A percentile compares a stretch with the other conserved stretches of the same genome.
phyloP scores from a whole-genome alignment of 345 rosid genomes.

The Brassica carinata region DNA sequence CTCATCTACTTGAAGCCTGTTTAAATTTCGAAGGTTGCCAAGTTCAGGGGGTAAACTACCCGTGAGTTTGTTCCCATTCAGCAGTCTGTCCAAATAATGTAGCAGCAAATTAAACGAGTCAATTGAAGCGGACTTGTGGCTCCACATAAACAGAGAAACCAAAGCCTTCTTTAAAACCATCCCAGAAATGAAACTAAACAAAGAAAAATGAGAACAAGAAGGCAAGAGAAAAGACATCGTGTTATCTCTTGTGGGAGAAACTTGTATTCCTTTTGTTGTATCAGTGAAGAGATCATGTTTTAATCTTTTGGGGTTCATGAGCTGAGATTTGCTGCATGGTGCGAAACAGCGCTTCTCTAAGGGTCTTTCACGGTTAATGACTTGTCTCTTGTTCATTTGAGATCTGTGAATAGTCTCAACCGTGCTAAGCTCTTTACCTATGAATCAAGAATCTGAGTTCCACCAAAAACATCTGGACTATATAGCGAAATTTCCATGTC shows the following conservation, averaged over 20 bases:
- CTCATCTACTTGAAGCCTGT: slow-evolving; percentile 78
- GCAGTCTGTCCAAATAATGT: slow-evolving; percentile 56
- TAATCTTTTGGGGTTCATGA: too few species aligned
- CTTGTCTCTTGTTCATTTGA: too few species aligned
- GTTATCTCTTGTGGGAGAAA: neutral
- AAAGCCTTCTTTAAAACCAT: slow-evolving; percentile 1
- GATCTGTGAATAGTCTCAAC: too few species aligned
- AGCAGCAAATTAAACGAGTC: slow-evolving; percentile 2
- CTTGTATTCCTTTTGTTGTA: too few species aligned
- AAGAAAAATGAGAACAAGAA: neutral
- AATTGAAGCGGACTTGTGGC: neutral
- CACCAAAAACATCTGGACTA: too few species aligned
- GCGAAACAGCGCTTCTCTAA: too few species aligned
- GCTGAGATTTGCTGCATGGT: too few species aligned
- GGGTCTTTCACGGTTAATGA: too few species aligned
- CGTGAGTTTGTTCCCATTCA: slow-evolving; percentile 77
- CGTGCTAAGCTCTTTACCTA: too few species aligned
- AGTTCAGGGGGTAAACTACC: slow-evolving; percentile 85
- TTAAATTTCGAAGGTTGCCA: slow-evolving; percentile 52
- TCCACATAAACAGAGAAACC: slow-evolving; percentile 1
- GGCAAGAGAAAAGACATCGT: neutral
- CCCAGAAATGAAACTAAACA: neutral
- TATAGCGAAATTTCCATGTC: neutral
- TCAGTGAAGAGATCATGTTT: too few species aligned
- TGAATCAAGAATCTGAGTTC: too few species aligned